phyloP scores from a whole-genome alignment of 2,329 filamentous ascomycete genomes.

The Monilinia fructigena region DNA sequence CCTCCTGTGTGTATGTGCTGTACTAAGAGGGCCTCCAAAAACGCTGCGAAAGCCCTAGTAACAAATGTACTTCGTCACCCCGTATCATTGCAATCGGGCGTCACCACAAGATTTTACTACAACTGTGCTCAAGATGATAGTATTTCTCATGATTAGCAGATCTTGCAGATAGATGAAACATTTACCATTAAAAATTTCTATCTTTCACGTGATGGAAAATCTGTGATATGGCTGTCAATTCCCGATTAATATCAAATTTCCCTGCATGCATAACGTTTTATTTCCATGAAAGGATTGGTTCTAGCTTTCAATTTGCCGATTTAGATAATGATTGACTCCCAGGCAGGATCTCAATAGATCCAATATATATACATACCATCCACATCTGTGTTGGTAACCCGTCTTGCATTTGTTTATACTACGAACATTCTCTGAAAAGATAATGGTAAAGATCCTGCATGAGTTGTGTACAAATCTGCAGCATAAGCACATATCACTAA shows the following conservation, averaged over 20 bases:
- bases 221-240: neutral
- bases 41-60: too few relatives aligned
- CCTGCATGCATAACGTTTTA: neutral
- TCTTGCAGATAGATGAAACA: neutral
- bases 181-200: neutral
- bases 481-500: neutral
- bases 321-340: neutral
- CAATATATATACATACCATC: neutral
- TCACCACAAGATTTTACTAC: too few relatives aligned
- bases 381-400: neutral
- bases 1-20: too few relatives aligned
- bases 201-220: neutral
- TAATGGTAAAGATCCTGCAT: neutral
- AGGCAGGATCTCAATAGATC: neutral
- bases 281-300: neutral
- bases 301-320: neutral
- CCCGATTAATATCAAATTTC: neutral
- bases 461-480: neutral
- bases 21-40: too few relatives aligned
- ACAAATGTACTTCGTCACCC: too few relatives aligned
- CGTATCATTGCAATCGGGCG: too few relatives aligned
- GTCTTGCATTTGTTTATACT: neutral
- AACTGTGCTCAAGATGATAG: too few relatives aligned
- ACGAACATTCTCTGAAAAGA: neutral
- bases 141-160: neutral